Percentiles rank a stretch among this genome's conserved stretches.
These are phyloP conservation scores for Nakazawaea wickerhamii DNA, from an alignment of 805 yeast genomes.

Conservation along the genomic window DNA sequence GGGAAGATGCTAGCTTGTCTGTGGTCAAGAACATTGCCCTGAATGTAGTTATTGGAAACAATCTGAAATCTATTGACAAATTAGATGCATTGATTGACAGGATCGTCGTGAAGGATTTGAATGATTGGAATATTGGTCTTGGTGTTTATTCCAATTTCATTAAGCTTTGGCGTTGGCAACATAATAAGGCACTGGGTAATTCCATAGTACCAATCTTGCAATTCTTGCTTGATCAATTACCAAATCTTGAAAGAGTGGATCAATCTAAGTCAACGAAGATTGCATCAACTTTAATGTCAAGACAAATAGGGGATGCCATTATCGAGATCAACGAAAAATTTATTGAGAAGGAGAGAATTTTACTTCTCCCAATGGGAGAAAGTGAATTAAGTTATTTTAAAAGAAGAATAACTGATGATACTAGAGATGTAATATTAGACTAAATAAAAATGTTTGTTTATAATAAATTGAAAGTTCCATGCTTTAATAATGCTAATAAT, in stretches of 20 bases:
- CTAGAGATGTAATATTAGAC: conserved; percentile 5
- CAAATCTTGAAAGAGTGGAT: conserved; percentile 26
- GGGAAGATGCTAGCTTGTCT: conserved; percentile 58
- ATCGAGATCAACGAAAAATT: conserved; percentile 24
- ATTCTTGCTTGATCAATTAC: conserved; percentile 40
- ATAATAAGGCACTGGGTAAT: conserved; percentile 15
- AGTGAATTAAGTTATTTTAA: conserved; percentile 37
- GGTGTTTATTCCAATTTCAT: conserved; percentile 52
- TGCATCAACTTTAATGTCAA: conserved; percentile 50
- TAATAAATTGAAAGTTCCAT: too few species aligned
- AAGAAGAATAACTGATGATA: conserved; percentile 4
- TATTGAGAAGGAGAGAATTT: conserved; percentile 29
- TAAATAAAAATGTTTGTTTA: not conserved
- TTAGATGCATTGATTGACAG: conserved; percentile 32
- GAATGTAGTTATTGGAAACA: conserved; percentile 49
- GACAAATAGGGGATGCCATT: conserved; percentile 38
- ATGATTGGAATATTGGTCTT: conserved; percentile 54
- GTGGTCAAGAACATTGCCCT: conserved; percentile 68
- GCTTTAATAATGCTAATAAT: not conserved
- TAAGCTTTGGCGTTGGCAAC: conserved; percentile 20
- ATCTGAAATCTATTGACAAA: conserved; percentile 16
- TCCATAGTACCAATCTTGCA: conserved; percentile 25
- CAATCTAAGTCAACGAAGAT: conserved; percentile 33
- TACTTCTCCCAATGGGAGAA: conserved; percentile 38
- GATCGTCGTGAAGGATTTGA: conserved; percentile 30